Base-by-base conservation (phyloP, 73 alveolate genomes). In the Breviolum minutum region DNA sequence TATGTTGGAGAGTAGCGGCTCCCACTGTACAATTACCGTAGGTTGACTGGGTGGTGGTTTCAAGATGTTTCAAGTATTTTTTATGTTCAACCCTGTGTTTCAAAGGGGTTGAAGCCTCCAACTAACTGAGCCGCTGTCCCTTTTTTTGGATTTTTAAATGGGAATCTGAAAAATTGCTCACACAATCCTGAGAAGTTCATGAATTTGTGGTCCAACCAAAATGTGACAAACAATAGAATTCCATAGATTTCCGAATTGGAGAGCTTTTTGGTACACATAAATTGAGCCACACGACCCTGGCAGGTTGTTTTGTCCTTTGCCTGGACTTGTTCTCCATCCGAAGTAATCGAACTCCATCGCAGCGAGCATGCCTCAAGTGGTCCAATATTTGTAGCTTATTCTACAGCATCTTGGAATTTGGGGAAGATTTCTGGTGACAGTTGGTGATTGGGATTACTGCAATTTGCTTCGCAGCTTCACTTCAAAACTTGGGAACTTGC, bases 291-390 rank as follows among this genome's bases (percentile, higher is more conserved):
- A 13, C 27, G 29, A 30, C 66, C 7, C 26, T 30, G 66, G 17
- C 77, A 82, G 91, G 91, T 61, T 84, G 63, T n/a, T 24, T 84
- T 40, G 93, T 84, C 62, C 76, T 84, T 2, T 54, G 73, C 76
- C 24, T 84, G 93, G 93, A 84, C 76, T 48, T 84, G 17, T 84
- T 22, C 93, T 60, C 73, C 20, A 14, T 70, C 24, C 66, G 61
- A 60, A 84, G 93, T 61, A 54, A 71, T 5, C 73, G 93, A 20
- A 84, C 76, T 61, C 93, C 93, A 17, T 54, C 88, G 77, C 97
- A 91, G 97, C 22, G 69, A 13, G 71, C 88, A 19, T 91, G 97
- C 76, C 66, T 91, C 61, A 79, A 79, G 70, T 91, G 97, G 97
- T 91, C 97, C 29, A 91, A 91, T 40, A 63, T 71, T 27, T 91